Percentiles rank a stretch among this genome's conserved stretches.
Conservation (phyloP, 768 basidiomycete species). For the Chalciporus piperatus region DNA sequence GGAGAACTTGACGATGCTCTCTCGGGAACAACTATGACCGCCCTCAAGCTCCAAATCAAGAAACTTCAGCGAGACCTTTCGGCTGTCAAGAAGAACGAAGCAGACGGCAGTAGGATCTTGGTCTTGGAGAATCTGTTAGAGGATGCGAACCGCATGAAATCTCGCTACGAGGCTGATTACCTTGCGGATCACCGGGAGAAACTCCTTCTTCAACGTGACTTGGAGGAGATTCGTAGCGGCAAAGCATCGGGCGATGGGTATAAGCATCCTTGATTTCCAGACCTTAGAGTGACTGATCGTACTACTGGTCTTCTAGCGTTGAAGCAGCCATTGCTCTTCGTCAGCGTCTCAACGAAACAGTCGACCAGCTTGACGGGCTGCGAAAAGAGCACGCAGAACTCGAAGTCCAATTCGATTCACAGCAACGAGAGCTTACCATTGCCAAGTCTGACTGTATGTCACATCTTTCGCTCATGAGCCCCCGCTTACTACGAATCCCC, state of each 20-base stretch:
- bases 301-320: slow-evolving; percentile 42
- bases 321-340: slow-evolving; percentile 88
- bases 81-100: slow-evolving; percentile 68
- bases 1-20: slow-evolving; percentile 88
- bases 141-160: slow-evolving; percentile 88
- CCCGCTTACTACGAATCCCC: slow-evolving; percentile 5
- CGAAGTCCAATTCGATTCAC: slow-evolving; percentile 62
- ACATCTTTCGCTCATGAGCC: not conserved
- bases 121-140: slow-evolving; percentile 91
- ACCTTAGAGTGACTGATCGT: slow-evolving; percentile 2
- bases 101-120: slow-evolving; percentile 69
- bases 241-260: slow-evolving; percentile 81
- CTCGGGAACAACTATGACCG: slow-evolving; percentile 83
- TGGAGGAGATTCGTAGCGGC: slow-evolving; percentile 90
- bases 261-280: slow-evolving; percentile 17
- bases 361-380: slow-evolving; percentile 73
- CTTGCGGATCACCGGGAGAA: slow-evolving; percentile 80
- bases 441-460: slow-evolving; percentile 81
- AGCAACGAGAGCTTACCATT: slow-evolving; percentile 68
- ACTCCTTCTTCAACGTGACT: slow-evolving; percentile 70
- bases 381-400: slow-evolving; percentile 68
- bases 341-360: slow-evolving; percentile 82
- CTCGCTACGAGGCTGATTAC: slow-evolving; percentile 86
- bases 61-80: slow-evolving; percentile 80
- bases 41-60: slow-evolving; percentile 84